Base-by-base conservation (phyloP, 139 green algal species). In the Chlamydomonas incerta region DNA sequence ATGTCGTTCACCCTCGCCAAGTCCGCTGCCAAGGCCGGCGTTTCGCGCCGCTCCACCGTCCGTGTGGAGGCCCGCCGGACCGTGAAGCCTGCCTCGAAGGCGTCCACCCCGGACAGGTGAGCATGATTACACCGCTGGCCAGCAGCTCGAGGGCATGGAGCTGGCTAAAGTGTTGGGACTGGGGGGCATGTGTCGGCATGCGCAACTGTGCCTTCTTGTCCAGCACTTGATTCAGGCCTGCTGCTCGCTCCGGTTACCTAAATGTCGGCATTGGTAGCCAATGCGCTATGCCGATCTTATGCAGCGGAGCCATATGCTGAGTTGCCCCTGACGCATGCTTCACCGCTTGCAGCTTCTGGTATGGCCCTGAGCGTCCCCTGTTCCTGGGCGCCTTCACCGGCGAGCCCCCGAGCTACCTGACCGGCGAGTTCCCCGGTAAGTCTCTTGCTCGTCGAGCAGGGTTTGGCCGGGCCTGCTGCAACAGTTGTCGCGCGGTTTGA, bases 311-410 rank as follows among this genome's bases (percentile, higher is more conserved):
- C 28, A 28, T 70, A 31, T 46, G 35, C 47, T 47, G 15, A 52
- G 5, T 15, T 66, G 50, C 24, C 47, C 31, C 33, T 47, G 17
- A 28, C 14, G 33, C 65, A 8, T 46, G 47, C 26, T 63, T 57
- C 57, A 13, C 4, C 58, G 0, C 33, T 60, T 67, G 55, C 80
- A 74, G 81, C 81, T 77, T 70, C 67, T 90, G 86, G 86, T 90
- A 90, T 77, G 96, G 95, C 87, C 95, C 96, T 50, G 91, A 98
- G 82, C 93, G 96, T 84, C 92, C 95, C 63, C 95, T 95, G 87
- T 98, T 92, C 91, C 93, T 98, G 83, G 96, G 94, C 69, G 90
- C 93, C 87, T 98, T 96, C 94, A 94, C 90, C 88, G 91, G 92
- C 66, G 74, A 90, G 60, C 80, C 85, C 86, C 95, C 95, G 72